Percentiles rank a stretch among this genome's conserved stretches.
Evolutionary conservation across 202 grass and related monocot species (phyloP).

Genomic region (Carex arenaria): DNA sequence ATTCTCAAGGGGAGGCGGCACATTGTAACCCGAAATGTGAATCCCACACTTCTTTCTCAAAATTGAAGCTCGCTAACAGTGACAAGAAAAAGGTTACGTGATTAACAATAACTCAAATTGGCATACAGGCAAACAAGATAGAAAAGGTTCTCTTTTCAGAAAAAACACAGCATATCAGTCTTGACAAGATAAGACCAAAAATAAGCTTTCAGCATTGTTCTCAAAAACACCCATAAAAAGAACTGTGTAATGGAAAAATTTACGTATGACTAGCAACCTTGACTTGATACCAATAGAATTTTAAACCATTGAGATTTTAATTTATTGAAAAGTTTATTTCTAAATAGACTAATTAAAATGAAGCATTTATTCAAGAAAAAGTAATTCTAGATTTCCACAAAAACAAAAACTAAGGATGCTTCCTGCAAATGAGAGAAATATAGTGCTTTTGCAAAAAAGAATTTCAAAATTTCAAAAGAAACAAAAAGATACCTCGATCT

Average conservation of each 20-base stretch:
- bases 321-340: background rate
- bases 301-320: background rate
- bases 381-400: background rate
- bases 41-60: slow-evolving; percentile 68
- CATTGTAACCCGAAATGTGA: slow-evolving; percentile 76
- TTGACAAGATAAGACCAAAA: background rate
- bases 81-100: background rate
- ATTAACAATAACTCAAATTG: slow-evolving; percentile 7
- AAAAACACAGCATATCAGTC: background rate
- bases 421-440: background rate
- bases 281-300: background rate
- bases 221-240: background rate
- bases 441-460: background rate
- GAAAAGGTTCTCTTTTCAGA: background rate
- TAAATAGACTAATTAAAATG: background rate
- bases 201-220: background rate
- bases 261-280: background rate
- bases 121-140: background rate
- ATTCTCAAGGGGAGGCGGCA: slow-evolving; percentile 64
- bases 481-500: slow-evolving; percentile 57
- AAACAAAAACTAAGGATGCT: background rate
- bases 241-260: background rate
- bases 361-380: background rate
- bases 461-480: background rate
- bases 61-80: slow-evolving; percentile 53